Evolutionary conservation across 2,329 filamentous ascomycete genomes (phyloP).

Genomic region (Fusarium nurragi): DNA sequence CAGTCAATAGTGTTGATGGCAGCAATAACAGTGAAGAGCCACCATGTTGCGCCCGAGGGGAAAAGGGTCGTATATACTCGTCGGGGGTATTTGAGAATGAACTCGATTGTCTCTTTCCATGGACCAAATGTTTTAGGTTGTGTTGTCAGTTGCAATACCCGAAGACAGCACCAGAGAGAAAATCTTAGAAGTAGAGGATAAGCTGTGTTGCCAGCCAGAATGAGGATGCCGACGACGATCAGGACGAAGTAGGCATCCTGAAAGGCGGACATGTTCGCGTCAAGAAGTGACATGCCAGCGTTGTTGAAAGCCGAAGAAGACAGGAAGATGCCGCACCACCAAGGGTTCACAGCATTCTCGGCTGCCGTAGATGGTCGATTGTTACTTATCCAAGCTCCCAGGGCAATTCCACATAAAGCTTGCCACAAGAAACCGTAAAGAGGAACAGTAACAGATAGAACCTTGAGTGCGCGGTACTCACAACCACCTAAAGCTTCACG

Average conservation of each 20-base stretch:
- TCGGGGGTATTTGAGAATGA: slow-evolving; percentile 65
- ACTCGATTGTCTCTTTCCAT: slow-evolving; percentile 61
- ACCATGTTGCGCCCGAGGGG: slow-evolving; percentile 71
- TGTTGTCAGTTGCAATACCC: slow-evolving; percentile 52
- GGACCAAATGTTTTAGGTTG: slow-evolving; percentile 49
- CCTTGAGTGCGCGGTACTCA: slow-evolving; percentile 70
- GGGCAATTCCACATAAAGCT: slow-evolving; percentile 64
- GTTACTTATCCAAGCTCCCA: slow-evolving; percentile 68
- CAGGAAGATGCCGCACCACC: slow-evolving; percentile 76
- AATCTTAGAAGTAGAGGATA: slow-evolving; percentile 72
- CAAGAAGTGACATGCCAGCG: slow-evolving; percentile 73
- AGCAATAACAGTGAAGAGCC: slow-evolving; percentile 69
- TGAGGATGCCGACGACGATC: slow-evolving; percentile 64
- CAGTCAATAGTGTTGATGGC: slow-evolving; percentile 71
- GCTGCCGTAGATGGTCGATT: slow-evolving; percentile 60
- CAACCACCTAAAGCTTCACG: slow-evolving; percentile 68
- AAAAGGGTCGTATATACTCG: slow-evolving; percentile 73
- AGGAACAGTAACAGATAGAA: slow-evolving; percentile 68
- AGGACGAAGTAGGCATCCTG: slow-evolving; percentile 62
- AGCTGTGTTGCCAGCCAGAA: slow-evolving; percentile 72
- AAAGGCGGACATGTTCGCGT: slow-evolving; percentile 72
- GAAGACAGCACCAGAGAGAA: slow-evolving; percentile 63
- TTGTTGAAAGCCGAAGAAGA: slow-evolving; percentile 76
- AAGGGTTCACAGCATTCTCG: slow-evolving; percentile 69
- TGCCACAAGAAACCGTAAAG: slow-evolving; percentile 70